Evolutionary conservation across 2,329 filamentous ascomycete genomes (phyloP).

Genomic region (Aschersonia sp.): DNA sequence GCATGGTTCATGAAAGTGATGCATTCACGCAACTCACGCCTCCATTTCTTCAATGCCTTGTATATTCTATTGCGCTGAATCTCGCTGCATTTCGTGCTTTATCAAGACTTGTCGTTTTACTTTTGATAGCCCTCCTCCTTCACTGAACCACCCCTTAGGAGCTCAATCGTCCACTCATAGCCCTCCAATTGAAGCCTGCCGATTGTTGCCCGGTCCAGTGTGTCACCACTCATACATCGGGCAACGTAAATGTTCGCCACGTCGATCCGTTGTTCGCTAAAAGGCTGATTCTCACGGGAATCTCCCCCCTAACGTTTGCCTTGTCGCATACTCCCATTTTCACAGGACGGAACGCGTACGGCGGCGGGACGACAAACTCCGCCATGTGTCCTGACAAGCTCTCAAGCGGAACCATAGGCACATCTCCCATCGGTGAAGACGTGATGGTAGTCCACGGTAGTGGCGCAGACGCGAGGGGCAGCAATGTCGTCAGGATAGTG

Average conservation of each 20-base stretch:
- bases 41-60: too few species aligned
- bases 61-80: too few species aligned
- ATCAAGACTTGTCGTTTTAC: too few species aligned
- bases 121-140: too few species aligned
- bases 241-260: slow-evolving; percentile 31
- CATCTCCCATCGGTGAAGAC: background rate
- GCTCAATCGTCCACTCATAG: too few species aligned
- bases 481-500: background rate
- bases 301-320: slow-evolving; percentile 26
- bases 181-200: too few species aligned
- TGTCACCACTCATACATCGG: background rate
- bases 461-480: background rate
- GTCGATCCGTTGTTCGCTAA: slow-evolving; percentile 31
- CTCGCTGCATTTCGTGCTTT: too few species aligned
- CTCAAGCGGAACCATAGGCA: slow-evolving; percentile 1
- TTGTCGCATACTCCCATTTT: slow-evolving; percentile 36
- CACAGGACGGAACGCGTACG: slow-evolving; percentile 18
- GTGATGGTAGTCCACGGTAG: background rate
- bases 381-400: background rate
- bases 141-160: too few species aligned
- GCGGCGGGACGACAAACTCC: slow-evolving; percentile 13
- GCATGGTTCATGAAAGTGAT: too few species aligned
- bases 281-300: slow-evolving; percentile 35
- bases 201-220: too few species aligned
- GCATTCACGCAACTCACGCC: too few species aligned